Percentiles rank a stretch among this genome's conserved stretches.
phyloP scores from a whole-genome alignment of 2,329 filamentous ascomycete species.

The Trichoderma pleuroti region DNA sequence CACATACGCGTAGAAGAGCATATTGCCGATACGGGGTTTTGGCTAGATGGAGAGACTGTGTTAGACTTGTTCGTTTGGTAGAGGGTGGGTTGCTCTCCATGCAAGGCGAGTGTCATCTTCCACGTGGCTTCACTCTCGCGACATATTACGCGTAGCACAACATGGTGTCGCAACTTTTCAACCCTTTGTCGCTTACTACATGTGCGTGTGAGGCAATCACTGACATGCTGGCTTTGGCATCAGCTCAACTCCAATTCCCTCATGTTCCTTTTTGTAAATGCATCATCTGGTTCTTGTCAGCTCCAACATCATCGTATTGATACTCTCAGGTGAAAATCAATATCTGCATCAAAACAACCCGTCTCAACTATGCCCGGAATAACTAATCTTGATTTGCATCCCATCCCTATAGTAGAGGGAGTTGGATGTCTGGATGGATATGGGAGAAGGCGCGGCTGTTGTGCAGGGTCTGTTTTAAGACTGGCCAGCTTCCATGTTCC shows the following conservation, averaged over 20 bases:
- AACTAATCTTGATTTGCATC: constrained; percentile 60
- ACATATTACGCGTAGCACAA: too few species aligned
- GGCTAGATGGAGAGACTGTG: too few species aligned
- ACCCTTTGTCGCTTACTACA: background rate
- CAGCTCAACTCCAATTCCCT: background rate
- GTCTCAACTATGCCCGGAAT: constrained; percentile 49
- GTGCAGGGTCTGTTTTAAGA: constrained; percentile 32
- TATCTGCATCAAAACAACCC: constrained; percentile 66
- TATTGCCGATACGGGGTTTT: too few species aligned
- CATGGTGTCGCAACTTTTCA: background rate
- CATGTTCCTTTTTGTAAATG: background rate
- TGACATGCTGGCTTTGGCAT: too few species aligned
- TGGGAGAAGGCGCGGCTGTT: constrained; percentile 51
- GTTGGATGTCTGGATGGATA: constrained; percentile 49
- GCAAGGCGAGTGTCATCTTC: too few species aligned
- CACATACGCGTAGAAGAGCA: too few species aligned
- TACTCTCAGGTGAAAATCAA: background rate
- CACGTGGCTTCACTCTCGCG: too few species aligned
- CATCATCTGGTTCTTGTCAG: too few species aligned
- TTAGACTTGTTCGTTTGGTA: too few species aligned
- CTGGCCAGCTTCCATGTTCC: constrained; percentile 49
- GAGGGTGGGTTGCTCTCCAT: too few species aligned
- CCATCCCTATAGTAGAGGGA: constrained; percentile 59
- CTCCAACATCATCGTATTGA: too few species aligned
- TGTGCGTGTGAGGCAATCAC: background rate